phyloP scores from a whole-genome alignment of 331 rosid species.

The Cydonia oblonga region DNA sequence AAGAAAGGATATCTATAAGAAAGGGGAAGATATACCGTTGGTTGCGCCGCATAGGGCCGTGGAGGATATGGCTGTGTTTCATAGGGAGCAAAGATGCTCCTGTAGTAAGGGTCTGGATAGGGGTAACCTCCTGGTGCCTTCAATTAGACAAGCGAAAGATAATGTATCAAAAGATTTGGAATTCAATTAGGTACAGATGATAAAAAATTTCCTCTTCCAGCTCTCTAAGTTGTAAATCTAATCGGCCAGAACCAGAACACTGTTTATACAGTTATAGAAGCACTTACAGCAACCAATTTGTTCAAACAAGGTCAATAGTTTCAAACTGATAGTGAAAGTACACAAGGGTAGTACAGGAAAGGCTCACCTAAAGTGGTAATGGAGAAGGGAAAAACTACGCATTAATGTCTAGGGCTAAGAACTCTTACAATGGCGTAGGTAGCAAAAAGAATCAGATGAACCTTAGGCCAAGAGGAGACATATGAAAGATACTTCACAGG shows the following conservation, averaged over 20 bases:
- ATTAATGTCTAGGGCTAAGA: neutral
- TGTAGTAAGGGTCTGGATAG: slow-evolving; percentile 89
- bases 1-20: neutral
- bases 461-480: neutral
- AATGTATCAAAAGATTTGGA: neutral
- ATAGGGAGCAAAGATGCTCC: slow-evolving; percentile 97
- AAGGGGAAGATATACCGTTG: slow-evolving; percentile 48
- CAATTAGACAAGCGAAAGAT: slow-evolving; percentile 18
- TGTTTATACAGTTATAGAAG: neutral
- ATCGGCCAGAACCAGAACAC: slow-evolving; percentile 6
- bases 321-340: neutral
- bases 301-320: neutral
- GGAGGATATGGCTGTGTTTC: slow-evolving; percentile 77
- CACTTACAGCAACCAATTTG: neutral
- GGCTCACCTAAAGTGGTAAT: neutral
- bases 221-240: neutral
- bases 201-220: neutral
- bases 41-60: slow-evolving; percentile 73
- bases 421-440: neutral
- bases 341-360: neutral
- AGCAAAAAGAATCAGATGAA: neutral
- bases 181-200: neutral
- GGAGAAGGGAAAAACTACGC: neutral
- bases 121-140: slow-evolving; percentile 81
- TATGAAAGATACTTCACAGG: neutral